These are phyloP conservation scores for Cardamine occulta DNA, from an alignment of 345 rosid genomes.

Conservation along the genomic window DNA sequence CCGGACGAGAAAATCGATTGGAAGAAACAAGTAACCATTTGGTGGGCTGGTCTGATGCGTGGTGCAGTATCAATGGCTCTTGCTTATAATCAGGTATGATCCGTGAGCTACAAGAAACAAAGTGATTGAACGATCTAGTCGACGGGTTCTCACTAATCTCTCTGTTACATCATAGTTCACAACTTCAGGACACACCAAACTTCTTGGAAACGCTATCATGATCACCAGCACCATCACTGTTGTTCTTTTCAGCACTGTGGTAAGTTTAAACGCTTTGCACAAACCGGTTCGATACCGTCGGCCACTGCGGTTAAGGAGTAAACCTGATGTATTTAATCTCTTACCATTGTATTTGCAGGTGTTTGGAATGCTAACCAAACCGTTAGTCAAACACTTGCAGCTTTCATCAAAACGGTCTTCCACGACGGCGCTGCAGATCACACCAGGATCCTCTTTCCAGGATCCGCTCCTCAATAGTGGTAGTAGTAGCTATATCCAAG, in stretches of 20 bases:
- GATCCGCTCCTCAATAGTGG: slow-evolving; percentile 58
- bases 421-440: slow-evolving; percentile 56
- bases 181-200: slow-evolving; percentile 60
- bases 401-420: slow-evolving; percentile 56
- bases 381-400: slow-evolving; percentile 73
- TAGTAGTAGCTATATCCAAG: slow-evolving; percentile 38
- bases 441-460: slow-evolving; percentile 57
- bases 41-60: slow-evolving; percentile 99
- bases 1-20: slow-evolving; percentile 54
- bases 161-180: slow-evolving; percentile 62
- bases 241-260: slow-evolving; percentile 95
- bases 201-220: slow-evolving; percentile 78
- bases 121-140: too few relatives aligned
- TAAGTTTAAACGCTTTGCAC: slow-evolving; percentile 38
- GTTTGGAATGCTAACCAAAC: slow-evolving; percentile 85
- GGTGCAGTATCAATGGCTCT: slow-evolving; percentile 98
- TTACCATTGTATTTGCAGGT: slow-evolving; percentile 52
- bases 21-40: slow-evolving; percentile 85
- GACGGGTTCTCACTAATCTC: background rate
- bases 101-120: slow-evolving; percentile 11
- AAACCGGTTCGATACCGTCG: background rate
- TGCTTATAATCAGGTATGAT: slow-evolving; percentile 85
- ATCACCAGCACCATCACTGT: slow-evolving; percentile 95
- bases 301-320: too few relatives aligned
- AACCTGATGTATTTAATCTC: background rate